phyloP scores from a whole-genome alignment of 495 filamentous ascomycete genomes.

The Lasiosphaeris hirsuta region DNA sequence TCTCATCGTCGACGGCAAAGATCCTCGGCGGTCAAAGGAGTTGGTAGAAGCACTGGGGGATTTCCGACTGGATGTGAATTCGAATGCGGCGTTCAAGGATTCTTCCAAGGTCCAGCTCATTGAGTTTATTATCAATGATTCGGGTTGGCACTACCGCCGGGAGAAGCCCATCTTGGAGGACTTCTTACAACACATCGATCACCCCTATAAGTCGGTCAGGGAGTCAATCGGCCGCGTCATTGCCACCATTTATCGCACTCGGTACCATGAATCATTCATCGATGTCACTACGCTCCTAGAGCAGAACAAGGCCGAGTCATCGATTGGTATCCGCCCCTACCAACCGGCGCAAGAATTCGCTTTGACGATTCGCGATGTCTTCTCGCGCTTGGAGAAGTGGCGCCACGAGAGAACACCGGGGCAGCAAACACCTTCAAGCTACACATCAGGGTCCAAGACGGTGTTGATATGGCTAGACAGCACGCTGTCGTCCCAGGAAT shows the following conservation, averaged over 20 bases:
- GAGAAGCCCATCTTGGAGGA: conserved; percentile 86
- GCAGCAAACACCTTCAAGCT: conserved; percentile 88
- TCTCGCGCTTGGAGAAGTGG: conserved; percentile 81
- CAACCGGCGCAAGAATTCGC: conserved; percentile 70
- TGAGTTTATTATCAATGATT: conserved; percentile 80
- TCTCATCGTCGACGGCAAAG: conserved; percentile 70
- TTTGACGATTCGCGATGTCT: conserved; percentile 69
- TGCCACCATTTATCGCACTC: conserved; percentile 78
- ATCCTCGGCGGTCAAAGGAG: conserved; percentile 83
- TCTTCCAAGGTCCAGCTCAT: conserved; percentile 93
- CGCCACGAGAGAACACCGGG: conserved; percentile 78
- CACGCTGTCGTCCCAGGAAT: conserved; percentile 86
- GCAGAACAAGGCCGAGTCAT: conserved; percentile 71
- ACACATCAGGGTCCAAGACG: conserved; percentile 95
- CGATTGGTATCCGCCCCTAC: conserved; percentile 84
- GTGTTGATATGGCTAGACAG: conserved; percentile 93
- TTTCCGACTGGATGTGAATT: conserved; percentile 89
- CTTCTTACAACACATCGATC: conserved; percentile 87
- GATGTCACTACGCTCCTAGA: conserved; percentile 72
- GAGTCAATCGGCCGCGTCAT: conserved; percentile 92
- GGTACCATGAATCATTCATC: conserved; percentile 88
- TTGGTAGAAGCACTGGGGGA: conserved; percentile 78
- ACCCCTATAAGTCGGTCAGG: conserved; percentile 95
- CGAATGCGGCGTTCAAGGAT: conserved; percentile 98
- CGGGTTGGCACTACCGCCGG: conserved; percentile 93